Evolutionary conservation across 768 basidiomycete genomes (phyloP).

Genomic region (Leccinum uliginosum): DNA sequence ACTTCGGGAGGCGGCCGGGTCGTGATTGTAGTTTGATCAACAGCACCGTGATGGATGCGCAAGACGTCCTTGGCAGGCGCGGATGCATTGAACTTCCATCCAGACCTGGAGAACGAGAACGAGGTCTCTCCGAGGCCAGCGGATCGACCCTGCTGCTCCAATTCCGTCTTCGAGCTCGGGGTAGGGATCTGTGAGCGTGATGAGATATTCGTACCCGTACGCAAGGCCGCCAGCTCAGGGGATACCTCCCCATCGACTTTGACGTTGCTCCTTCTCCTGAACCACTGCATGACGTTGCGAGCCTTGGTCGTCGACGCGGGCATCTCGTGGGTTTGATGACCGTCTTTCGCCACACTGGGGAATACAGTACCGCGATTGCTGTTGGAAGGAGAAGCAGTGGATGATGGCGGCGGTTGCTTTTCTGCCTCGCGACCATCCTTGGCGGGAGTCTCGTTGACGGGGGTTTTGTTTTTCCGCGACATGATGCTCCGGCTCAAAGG

Average conservation of each 20-base stretch:
- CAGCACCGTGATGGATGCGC: slow-evolving; percentile 86
- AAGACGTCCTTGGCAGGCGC: slow-evolving; percentile 45
- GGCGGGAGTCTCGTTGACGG: slow-evolving; percentile 34
- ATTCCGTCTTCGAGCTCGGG: slow-evolving; percentile 23
- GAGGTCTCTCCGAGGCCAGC: slow-evolving; percentile 21
- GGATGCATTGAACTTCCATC: slow-evolving; percentile 31
- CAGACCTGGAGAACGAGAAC: slow-evolving; percentile 37
- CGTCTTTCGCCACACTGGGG: slow-evolving; percentile 26
- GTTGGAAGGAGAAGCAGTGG: slow-evolving; percentile 28
- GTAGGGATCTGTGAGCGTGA: slow-evolving; percentile 30
- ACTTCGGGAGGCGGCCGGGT: slow-evolving; percentile 81
- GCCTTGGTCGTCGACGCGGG: slow-evolving; percentile 83
- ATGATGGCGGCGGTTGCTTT: slow-evolving; percentile 31
- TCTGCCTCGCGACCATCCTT: slow-evolving; percentile 40
- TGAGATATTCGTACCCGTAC: slow-evolving; percentile 21
- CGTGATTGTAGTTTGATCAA: slow-evolving; percentile 88
- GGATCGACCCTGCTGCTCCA: slow-evolving; percentile 20
- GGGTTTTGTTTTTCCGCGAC: slow-evolving; percentile 33
- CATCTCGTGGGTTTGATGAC: slow-evolving; percentile 35
- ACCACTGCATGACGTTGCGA: slow-evolving; percentile 98
- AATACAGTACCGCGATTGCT: slow-evolving; percentile 23
- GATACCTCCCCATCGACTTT: slow-evolving; percentile 28
- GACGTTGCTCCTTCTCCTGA: slow-evolving; percentile 66
- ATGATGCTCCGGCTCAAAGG: slow-evolving; percentile 54
- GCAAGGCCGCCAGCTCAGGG: slow-evolving; percentile 9